A percentile compares a stretch with the other conserved stretches of the same genome.
phyloP scores from a whole-genome alignment of 495 filamentous ascomycete species.

The Entonaema liquescens region DNA sequence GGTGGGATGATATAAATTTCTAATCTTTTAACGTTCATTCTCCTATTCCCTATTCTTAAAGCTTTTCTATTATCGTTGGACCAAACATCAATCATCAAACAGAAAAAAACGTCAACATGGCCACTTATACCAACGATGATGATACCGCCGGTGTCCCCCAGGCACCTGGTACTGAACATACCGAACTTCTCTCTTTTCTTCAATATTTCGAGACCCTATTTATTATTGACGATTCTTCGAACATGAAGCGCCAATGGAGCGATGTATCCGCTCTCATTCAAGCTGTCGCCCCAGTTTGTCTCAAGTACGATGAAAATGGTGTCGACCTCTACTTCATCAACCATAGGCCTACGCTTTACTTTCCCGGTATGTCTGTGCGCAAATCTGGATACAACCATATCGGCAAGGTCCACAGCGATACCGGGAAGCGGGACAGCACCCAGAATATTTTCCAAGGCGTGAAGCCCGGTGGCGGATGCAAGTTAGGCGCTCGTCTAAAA shows the following conservation, averaged over 20 bases:
- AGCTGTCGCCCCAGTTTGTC: slow-evolving; percentile 30
- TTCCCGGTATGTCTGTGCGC: slow-evolving; percentile 36
- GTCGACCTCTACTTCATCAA: slow-evolving; percentile 40
- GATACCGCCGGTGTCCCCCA: slow-evolving; percentile 36
- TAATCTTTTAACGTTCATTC: neutral
- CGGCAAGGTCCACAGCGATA: slow-evolving; percentile 34
- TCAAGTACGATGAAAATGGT: slow-evolving; percentile 39
- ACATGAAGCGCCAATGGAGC: slow-evolving; percentile 38
- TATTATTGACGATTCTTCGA: slow-evolving; percentile 30
- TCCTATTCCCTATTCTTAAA: neutral
- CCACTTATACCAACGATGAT: slow-evolving; percentile 37
- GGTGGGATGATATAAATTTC: slow-evolving; percentile 1
- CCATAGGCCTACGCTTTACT: slow-evolving; percentile 36
- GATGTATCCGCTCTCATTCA: slow-evolving; percentile 36
- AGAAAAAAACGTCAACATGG: slow-evolving; percentile 6
- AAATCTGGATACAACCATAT: slow-evolving; percentile 41
- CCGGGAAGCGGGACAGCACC: slow-evolving; percentile 31
- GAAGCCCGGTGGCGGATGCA: slow-evolving; percentile 35
- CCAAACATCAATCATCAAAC: neutral
- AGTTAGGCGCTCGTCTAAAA: slow-evolving; percentile 24
- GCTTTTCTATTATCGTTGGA: neutral
- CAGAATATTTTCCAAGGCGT: slow-evolving; percentile 33
- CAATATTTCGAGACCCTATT: slow-evolving; percentile 37
- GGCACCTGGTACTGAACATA: slow-evolving; percentile 25
- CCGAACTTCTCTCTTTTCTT: slow-evolving; percentile 33